Evolutionary conservation across 805 yeast species (phyloP).

Genomic region (Candida stauntonica): DNA sequence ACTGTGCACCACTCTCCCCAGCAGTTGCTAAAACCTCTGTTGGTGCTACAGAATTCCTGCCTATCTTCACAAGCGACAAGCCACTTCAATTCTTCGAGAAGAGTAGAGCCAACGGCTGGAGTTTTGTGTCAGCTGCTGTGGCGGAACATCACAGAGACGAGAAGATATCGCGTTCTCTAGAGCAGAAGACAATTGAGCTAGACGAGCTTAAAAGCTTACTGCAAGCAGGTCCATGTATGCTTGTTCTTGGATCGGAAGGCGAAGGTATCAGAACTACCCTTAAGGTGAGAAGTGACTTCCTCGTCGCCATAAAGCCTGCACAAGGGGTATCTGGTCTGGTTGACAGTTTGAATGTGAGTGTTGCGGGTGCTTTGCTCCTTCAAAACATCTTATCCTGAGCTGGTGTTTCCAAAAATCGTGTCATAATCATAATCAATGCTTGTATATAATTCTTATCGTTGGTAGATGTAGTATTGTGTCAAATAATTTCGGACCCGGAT

Average conservation of each 20-base stretch:
- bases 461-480: not conserved
- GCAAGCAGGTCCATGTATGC: slow-evolving; percentile 51
- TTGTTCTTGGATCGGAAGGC: slow-evolving; percentile 86
- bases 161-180: slow-evolving; percentile 24
- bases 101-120: slow-evolving; percentile 60
- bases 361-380: slow-evolving; percentile 74
- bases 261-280: slow-evolving; percentile 70
- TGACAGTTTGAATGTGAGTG: slow-evolving; percentile 86
- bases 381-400: slow-evolving; percentile 19
- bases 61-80: slow-evolving; percentile 52
- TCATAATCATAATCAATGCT: not conserved
- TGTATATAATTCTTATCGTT: not conserved
- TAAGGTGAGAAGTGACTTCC: slow-evolving; percentile 49
- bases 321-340: slow-evolving; percentile 36
- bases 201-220: slow-evolving; percentile 42
- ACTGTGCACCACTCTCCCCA: slow-evolving; percentile 73
- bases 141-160: slow-evolving; percentile 29
- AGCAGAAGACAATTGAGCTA: slow-evolving; percentile 34
- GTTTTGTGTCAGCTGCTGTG: slow-evolving; percentile 57
- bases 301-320: slow-evolving; percentile 33
- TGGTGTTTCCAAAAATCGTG: slow-evolving; percentile 31
- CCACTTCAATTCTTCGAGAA: slow-evolving; percentile 60
- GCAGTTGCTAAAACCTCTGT: slow-evolving; percentile 76
- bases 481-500: not conserved
- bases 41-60: slow-evolving; percentile 76